A percentile compares a stretch with the other conserved stretches of the same genome.
phyloP scores from a whole-genome alignment of 768 basidiomycete genomes.

The Tricholoma bakamatsutake region DNA sequence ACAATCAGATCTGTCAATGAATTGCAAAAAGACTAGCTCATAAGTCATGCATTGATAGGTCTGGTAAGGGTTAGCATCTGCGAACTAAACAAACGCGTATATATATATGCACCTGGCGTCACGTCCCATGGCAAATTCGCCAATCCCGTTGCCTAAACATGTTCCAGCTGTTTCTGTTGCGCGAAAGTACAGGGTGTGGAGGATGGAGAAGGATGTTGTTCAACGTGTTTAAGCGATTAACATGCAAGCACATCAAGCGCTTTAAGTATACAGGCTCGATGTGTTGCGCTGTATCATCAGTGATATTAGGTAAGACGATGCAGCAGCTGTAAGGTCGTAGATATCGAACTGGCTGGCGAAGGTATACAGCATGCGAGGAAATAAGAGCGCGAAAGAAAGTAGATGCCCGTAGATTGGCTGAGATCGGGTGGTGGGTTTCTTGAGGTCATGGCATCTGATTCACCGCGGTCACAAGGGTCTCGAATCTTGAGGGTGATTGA shows the following conservation, averaged over 20 bases:
- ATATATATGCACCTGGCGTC: not conserved
- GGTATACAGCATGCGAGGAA: slow-evolving; percentile 32
- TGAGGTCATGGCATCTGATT: slow-evolving; percentile 25
- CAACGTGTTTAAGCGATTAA: not conserved
- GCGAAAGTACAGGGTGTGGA: not conserved
- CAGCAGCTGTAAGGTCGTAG: too few relatives aligned
- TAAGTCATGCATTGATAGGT: not conserved
- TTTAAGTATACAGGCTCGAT: not conserved
- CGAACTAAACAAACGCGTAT: not conserved
- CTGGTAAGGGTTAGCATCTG: not conserved
- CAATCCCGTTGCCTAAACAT: not conserved
- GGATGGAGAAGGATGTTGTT: not conserved
- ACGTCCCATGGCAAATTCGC: not conserved
- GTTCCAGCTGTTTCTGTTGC: not conserved
- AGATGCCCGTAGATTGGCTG: slow-evolving; percentile 23
- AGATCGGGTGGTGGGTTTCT: too few relatives aligned
- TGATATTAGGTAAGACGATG: too few relatives aligned
- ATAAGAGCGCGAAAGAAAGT: slow-evolving; percentile 25
- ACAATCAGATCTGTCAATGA: not conserved
- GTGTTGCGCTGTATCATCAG: not conserved
- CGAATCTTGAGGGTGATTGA: slow-evolving; percentile 43
- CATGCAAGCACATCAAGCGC: too few relatives aligned
- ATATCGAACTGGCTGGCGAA: slow-evolving; percentile 27
- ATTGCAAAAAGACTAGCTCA: not conserved
- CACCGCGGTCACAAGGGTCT: too few relatives aligned